Evolutionary conservation across 2,329 filamentous ascomycete genomes (phyloP), one percentile per base, ranked within the genome.

Genomic region (Aspergillus vadensis): DNA sequence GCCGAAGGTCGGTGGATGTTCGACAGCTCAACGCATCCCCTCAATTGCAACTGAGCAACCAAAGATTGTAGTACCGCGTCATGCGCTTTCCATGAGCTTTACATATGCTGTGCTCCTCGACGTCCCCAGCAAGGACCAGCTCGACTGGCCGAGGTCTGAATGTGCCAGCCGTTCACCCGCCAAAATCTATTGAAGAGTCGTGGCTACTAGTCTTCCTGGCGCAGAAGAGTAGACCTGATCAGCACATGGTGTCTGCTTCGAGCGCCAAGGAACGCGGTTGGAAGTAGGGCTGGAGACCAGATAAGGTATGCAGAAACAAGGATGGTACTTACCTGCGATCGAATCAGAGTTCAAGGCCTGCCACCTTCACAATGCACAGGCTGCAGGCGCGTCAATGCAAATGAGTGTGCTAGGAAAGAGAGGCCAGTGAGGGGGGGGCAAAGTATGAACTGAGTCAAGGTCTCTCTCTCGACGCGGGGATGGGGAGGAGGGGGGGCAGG

Each of bases 61-160:
- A 56, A 38, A 55, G 19, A 48, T 54, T 21, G 54, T 39, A 48
- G 54, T 36, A 12, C 43, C 51, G 41, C 43, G 39, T 58, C 48
- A 62, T 58, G 49, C 44, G 55, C 49, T 54, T 50, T 59, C 57
- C 56, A 58, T 57, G 56, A 57, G 57, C 56, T 54, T 21, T 51
- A 57, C 56, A 55, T 59, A 59, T 44, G 53, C 27, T 36, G 49
- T 39, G 54, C 32, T 50, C 27, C 47, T 30, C 43, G 39, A 47
- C 36, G 17, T n/a, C 4, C 25, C 44, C 21, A 57, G 50, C 7
- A 57, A 41, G n/a, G 23, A 23, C 44, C 15, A 17, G 59, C 44
- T 17, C 41, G 21, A 30, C 56, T 27, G n/a, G 21, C 32, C 32
- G 21, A 55, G 53, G 17, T 12, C 27, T 17, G 27, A 49, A 6